Base-by-base conservation (phyloP, 73 alveolate species). In the Tetrahymena borealis region DNA sequence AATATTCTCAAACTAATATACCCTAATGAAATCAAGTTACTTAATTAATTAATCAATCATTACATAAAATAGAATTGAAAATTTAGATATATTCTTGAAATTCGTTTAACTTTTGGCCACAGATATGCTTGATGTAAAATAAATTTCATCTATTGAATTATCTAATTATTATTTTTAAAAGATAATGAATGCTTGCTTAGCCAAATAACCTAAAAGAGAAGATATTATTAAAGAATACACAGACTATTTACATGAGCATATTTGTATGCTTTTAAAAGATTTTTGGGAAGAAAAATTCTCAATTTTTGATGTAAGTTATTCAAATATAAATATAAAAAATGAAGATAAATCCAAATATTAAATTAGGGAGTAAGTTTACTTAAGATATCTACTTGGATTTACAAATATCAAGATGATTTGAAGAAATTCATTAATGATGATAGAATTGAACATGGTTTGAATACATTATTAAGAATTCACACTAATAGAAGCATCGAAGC, bases 361-460 rank as follows among this genome's bases (percentile, higher is more conserved):
- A 77, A 33, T 78, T 77, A 92, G 91, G 90, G 92, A 28, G 92
- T 78, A 20, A 35, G 36, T 33, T 39, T 92, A 24, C 36, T 92
- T 24, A 40, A 77, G 9, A 10, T 92, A 38, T 79, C 92, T 16
- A 38, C 90, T 35, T 92, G 95, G 95, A 36, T 92, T 31, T 32
- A 78, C 31, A 91, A 92, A 38, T 92, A 92, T 38, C 37, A 77
- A 15, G 39, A 78, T 28, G 33, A 92, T 33, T 39, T 92, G 40
- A 92, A 92, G 31, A 91, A 92, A 78, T 92, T 78, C 78, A 78
- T 92, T 38, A 92, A 78, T 78, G 95, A 92, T 78, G 95, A 92
- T 36, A 79, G 95, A 28, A 92, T 92, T 1, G 39, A 39, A 15
- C 39, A 33, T 20, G 95, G 95, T 10, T 32, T 92, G 24, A 39